Evolutionary conservation across 2,329 filamentous ascomycete genomes (phyloP).

Genomic region (Domatiomyces catenatus): DNA sequence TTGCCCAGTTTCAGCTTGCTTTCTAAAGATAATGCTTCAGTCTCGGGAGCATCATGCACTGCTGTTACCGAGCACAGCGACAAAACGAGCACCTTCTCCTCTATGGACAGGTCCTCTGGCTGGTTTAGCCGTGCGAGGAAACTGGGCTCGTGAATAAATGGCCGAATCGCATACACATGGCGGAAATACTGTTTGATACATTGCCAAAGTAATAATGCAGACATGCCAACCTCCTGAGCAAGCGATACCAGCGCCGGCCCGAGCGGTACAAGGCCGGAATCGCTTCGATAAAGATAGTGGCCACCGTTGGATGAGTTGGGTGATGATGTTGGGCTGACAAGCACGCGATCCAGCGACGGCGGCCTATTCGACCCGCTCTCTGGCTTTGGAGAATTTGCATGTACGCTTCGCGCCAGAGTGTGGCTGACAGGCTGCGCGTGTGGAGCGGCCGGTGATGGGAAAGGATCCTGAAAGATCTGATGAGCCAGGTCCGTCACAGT

Average conservation of each 20-base stretch:
- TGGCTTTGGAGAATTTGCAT: background rate
- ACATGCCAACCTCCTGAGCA: constrained; percentile 15
- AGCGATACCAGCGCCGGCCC: constrained; percentile 11
- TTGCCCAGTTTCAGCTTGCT: constrained; percentile 13
- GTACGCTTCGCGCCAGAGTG: constrained; percentile 1
- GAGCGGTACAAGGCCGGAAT: constrained; percentile 9
- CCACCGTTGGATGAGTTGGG: constrained; percentile 9
- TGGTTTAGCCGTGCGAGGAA: constrained; percentile 10
- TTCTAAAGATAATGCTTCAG: constrained; percentile 12
- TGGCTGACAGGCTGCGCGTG: background rate
- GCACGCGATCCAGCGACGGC: constrained; percentile 10
- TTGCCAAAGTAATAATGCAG: constrained; percentile 15
- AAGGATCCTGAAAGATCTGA: constrained; percentile 14
- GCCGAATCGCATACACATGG: constrained; percentile 16
- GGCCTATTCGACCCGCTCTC: constrained; percentile 1
- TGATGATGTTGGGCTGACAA: constrained; percentile 11
- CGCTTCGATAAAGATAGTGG: constrained; percentile 14
- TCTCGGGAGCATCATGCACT: constrained; percentile 14
- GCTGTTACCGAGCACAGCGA: constrained; percentile 16
- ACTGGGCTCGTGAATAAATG: constrained; percentile 14
- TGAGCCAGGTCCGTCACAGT: constrained; percentile 17
- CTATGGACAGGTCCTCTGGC: constrained; percentile 10
- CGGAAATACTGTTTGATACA: constrained; percentile 17
- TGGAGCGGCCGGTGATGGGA: background rate
- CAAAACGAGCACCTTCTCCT: constrained; percentile 16